Conservation (phyloP, 768 basidiomycete genomes). For the Phlebiopsis gigantea region DNA sequence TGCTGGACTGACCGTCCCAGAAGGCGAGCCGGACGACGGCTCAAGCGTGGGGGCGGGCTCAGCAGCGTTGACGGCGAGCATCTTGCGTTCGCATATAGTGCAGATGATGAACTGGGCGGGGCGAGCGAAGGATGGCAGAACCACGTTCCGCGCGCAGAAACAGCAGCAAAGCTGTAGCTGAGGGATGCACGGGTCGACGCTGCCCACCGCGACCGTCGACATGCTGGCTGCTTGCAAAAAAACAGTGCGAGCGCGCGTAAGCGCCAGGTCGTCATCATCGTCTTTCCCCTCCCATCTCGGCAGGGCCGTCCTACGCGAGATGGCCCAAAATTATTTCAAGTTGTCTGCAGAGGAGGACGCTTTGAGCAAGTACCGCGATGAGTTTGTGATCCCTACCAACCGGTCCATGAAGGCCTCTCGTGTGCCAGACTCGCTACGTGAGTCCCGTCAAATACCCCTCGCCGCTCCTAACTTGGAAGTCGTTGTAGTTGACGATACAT, state of each 20-base stretch:
- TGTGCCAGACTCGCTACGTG: slow-evolving; percentile 18
- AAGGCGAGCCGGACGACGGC: background rate
- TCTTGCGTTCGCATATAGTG: background rate
- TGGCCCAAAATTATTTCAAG: slow-evolving; percentile 9
- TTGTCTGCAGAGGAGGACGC: slow-evolving; percentile 15
- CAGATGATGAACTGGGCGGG: slow-evolving; percentile 4
- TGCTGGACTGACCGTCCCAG: background rate
- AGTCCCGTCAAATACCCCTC: background rate
- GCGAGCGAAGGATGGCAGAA: background rate
- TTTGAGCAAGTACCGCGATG: slow-evolving; percentile 25
- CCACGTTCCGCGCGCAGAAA: background rate
- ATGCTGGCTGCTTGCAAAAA: background rate
- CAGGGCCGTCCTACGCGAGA: background rate
- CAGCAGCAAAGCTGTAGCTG: background rate
- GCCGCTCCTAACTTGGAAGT: background rate
- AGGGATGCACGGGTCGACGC: background rate
- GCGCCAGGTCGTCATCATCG: background rate
- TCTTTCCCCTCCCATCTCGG: background rate
- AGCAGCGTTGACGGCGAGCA: background rate
- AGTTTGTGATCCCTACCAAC: slow-evolving; percentile 45
- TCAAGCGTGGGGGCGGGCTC: background rate
- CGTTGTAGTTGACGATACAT: slow-evolving; percentile 29
- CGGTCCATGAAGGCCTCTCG: slow-evolving; percentile 22
- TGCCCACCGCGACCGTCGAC: background rate
- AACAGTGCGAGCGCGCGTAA: background rate